phyloP scores from a whole-genome alignment of 2,329 filamentous ascomycete genomes.

The Fusarium floridanum region DNA sequence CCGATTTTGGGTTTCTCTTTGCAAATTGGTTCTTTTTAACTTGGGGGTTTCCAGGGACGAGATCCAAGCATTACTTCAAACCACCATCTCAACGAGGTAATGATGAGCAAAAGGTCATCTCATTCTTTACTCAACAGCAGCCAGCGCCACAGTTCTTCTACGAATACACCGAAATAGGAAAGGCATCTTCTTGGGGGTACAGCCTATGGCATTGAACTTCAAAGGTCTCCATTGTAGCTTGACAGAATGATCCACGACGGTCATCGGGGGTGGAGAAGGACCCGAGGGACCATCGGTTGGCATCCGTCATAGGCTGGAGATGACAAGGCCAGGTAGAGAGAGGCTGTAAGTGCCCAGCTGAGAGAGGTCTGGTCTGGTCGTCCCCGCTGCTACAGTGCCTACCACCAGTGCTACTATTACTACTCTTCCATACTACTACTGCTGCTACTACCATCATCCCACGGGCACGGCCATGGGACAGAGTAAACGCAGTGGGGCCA shows the following conservation, averaged over 20 bases:
- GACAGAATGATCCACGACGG: neutral
- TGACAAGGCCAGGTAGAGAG: neutral
- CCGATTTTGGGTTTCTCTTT: neutral
- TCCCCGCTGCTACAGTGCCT: neutral
- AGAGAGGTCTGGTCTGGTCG: neutral
- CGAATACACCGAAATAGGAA: neutral
- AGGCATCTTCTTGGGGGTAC: neutral
- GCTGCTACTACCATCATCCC: neutral
- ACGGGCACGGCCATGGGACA: conserved; percentile 3
- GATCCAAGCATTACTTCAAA: neutral
- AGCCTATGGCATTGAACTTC: neutral
- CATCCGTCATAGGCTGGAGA: neutral
- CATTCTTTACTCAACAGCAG: neutral
- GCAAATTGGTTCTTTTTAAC: conserved; percentile 3
- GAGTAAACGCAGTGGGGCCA: neutral
- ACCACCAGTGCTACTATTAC: neutral
- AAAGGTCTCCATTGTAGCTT: conserved; percentile 1
- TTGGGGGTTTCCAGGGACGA: neutral
- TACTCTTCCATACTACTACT: neutral
- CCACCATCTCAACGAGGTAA: neutral
- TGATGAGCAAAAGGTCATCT: neutral
- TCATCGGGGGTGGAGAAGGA: neutral
- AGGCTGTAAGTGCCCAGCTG: neutral
- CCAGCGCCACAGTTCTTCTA: neutral
- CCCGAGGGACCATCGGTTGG: neutral